Base-by-base conservation (phyloP, 2,329 filamentous ascomycete species). In the Aplosporella prunicola region DNA sequence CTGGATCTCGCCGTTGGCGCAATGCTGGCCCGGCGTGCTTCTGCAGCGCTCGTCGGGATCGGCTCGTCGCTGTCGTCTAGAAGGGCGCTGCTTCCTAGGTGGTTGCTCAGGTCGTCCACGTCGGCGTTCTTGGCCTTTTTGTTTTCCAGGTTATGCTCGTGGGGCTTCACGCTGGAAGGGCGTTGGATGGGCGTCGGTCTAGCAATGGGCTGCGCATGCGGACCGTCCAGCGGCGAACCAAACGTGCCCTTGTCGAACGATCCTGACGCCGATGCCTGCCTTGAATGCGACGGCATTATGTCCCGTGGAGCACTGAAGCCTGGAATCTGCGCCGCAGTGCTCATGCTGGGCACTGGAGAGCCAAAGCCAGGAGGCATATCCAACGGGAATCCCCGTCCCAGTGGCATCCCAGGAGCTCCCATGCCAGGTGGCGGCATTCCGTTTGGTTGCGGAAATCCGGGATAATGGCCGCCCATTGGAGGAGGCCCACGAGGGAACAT, bases 21-120 rank as follows among this genome's bases (percentile, higher is more conserved):
- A 17, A 65, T 49, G 35, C 57, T 64, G 14, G 59, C 50, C 17
- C 64, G 57, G 25, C 66, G 53, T 38, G 46, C 48, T 39, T 62
- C 52, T 41, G 43, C 42, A 41, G 58, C 52, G 47, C 24, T 36
- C 7, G 64, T 44, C 61, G 72, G 54, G 67, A 81, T 61, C 68
- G 84, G 51, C 58, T 78, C 64, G 52, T 55, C 56, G 6, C 50
- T 55, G 43, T 80, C 77, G 44, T 79, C 77, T 27, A 96, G 68
- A 9, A 98, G 68, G 9, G 88, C 91, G 50, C 86, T 88, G 59
- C 89, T 96, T 9, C 91, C 91, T 17, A 98, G 70, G 49, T 91
- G 87, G 43, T 80, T 75, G 44, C 78, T 81, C 38, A 83, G 64
- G 32, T 84, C 76, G 39, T 89, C 85, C 14, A 86, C 66, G 39